Base-by-base conservation (phyloP, 495 filamentous ascomycete species). In the Penicillium salamii region DNA sequence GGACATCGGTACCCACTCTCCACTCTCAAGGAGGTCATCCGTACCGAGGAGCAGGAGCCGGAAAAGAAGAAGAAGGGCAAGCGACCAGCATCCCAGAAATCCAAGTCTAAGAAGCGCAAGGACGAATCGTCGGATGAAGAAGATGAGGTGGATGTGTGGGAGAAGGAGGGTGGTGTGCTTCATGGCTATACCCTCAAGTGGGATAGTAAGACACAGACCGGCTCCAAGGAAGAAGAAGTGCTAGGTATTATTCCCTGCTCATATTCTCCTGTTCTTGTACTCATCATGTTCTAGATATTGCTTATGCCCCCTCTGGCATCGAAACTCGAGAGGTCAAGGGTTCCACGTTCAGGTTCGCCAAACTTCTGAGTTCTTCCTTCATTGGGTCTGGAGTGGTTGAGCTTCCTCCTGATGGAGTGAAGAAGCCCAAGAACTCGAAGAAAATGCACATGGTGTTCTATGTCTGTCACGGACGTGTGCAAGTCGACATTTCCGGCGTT, bases 401-500 rank as follows among this genome's bases (percentile, higher is more conserved):
- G 40, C 69, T 98, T 14, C 89, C 90, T 5, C 84, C 89, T 2
- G 85, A 86, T 3, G 84, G 84, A 14, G 76, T 84, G 40, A 98
- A 98, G 78, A 79, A 85, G 53, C 78, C 82, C 14, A 98, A 97
- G 75, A 96, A 95, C 58, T 84, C 86, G 4, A 80, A 92, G 43
- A 89, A 86, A 67, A 96, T 96, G 86, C 90, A 96, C 54, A 89
- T 97, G 85, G 85, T 87, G 1, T 97, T 98, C 62, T 97, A 93
- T 64, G 86, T 98, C 24, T 82, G 87, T 49, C 66, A 75, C 17
- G 93, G 93, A 6, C 78, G 83, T 40, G 90, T 96, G 29, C 84
- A 81, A 39, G 80, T 97, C 11, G 87, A 87, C 52, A 70, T 78
- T 7, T 74, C 73, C 1, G 85, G 86, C n/a, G 88, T 82, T n/a